Evolutionary conservation across 306 rosid species (phyloP).

Genomic region (Cicer arietinum): DNA sequence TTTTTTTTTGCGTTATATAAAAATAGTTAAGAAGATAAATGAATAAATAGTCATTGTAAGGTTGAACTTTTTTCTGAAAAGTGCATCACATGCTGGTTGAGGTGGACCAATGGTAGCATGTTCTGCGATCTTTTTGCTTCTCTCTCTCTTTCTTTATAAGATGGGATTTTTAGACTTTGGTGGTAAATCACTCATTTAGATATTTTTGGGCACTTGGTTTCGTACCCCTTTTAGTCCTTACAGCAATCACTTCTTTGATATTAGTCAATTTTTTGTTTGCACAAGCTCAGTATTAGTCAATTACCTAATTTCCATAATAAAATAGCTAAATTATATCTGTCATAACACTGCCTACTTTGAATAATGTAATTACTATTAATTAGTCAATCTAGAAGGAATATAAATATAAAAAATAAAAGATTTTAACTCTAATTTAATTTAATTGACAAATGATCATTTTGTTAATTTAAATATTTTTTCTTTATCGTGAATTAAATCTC

Average conservation of each 20-base stretch:
- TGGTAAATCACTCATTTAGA: conserved; percentile 4
- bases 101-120: conserved; percentile 43
- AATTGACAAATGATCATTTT: too few relatives aligned
- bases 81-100: conserved; percentile 49
- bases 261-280: too few relatives aligned
- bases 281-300: neutral
- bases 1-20: neutral
- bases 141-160: neutral
- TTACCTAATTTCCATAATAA: conserved; percentile 2
- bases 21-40: neutral
- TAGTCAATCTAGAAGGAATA: too few relatives aligned
- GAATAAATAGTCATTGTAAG: conserved; percentile 16
- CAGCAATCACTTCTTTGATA: neutral
- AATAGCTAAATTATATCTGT: neutral
- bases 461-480: too few relatives aligned
- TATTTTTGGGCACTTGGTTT: conserved; percentile 21
- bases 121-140: neutral
- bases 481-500: too few relatives aligned
- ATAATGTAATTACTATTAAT: conserved; percentile 4
- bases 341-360: conserved; percentile 1
- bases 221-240: neutral
- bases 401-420: too few relatives aligned
- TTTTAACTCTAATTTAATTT: too few relatives aligned
- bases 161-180: conserved; percentile 26
- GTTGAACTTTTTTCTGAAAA: conserved; percentile 43